Base-by-base conservation (phyloP, 2,329 filamentous ascomycete genomes). In the Clonostachys rosea region DNA sequence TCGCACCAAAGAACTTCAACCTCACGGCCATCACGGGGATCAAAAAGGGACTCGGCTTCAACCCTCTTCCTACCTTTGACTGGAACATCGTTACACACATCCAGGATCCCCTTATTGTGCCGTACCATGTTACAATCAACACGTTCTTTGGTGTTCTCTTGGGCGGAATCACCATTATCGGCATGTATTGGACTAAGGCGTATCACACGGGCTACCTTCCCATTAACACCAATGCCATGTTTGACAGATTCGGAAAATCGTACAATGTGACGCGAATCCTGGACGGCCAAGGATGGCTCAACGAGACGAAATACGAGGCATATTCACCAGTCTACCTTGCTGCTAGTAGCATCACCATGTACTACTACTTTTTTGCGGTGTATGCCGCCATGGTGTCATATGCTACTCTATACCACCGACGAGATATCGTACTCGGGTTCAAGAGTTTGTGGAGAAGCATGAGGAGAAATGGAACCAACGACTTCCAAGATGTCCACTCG, bases 321-420 rank as follows among this genome's bases (percentile, higher is more conserved):
- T 74, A 74, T 52, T 71, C 69, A 1, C 68, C 68, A 2, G 64
- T 66, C 0, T 74, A 69, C 47, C 58, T 74, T 13, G 56, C 66
- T 3, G 67, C 71, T 2, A 61, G 56, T 4, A 66, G 63, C 42
- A 50, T 59, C 9, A 56, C 59, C 7, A 51, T 60, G 5, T 73
- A 73, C 52, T 59, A 65, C 18, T 61, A 56, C 48, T 72, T 69
- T 56, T 74, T 74, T 36, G 62, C 64, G 24, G 55, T 70, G 6
- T 74, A 73, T 51, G 54, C 64, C 3, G 63, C 64, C 11, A 63
- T 65, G 2, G 52, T 75, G 6, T 64, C 67, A 0, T 70, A 73
- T 33, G 68, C 64, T 7, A 44, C 60, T 10, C 62, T 73, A 0
- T 71, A 68, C 47, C 66, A 74, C 44, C 60, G 64, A 2, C 56